Percentiles rank a stretch among this genome's conserved stretches.
phyloP scores from a whole-genome alignment of 345 rosid species.

The Eutrema japonicum region DNA sequence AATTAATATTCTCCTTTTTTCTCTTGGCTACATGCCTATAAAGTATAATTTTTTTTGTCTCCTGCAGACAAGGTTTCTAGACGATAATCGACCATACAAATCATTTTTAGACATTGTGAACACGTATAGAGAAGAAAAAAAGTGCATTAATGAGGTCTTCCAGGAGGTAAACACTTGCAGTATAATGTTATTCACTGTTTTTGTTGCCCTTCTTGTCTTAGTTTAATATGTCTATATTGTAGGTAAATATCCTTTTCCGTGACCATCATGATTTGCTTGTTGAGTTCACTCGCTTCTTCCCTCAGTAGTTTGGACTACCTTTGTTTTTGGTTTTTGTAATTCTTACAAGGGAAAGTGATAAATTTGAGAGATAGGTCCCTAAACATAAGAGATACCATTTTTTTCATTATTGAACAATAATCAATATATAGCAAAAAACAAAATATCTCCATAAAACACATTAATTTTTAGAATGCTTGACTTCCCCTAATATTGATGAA shows the following conservation, averaged over 20 bases:
- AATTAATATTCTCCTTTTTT: too few species aligned
- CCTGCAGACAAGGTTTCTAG: slow-evolving; percentile 73
- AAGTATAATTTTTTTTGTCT: slow-evolving; percentile 23
- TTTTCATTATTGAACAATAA: too few species aligned
- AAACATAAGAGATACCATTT: too few species aligned
- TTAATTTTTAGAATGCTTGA: too few species aligned
- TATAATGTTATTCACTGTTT: background rate
- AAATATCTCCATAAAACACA: too few species aligned
- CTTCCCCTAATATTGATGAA: too few species aligned
- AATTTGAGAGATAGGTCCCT: too few species aligned
- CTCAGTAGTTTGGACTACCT: background rate
- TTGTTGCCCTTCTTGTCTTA: slow-evolving; percentile 3
- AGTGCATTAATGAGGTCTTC: slow-evolving; percentile 75
- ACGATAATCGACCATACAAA: slow-evolving; percentile 79
- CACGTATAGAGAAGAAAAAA: slow-evolving; percentile 76
- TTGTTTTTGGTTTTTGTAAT: too few species aligned
- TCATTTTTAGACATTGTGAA: slow-evolving; percentile 81
- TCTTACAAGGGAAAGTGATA: too few species aligned
- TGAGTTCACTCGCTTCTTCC: slow-evolving; percentile 81
- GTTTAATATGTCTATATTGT: slow-evolving; percentile 15
- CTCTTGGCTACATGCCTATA: slow-evolving; percentile 6
- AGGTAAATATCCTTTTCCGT: slow-evolving; percentile 75
- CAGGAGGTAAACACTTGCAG: slow-evolving; percentile 54
- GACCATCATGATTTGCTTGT: slow-evolving; percentile 74
- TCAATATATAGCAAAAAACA: too few species aligned